Percentiles rank a stretch among this genome's conserved stretches.
These are phyloP conservation scores for Thymus mandschuricus DNA, from an alignment of 257 asterid species.

Conservation along the genomic window DNA sequence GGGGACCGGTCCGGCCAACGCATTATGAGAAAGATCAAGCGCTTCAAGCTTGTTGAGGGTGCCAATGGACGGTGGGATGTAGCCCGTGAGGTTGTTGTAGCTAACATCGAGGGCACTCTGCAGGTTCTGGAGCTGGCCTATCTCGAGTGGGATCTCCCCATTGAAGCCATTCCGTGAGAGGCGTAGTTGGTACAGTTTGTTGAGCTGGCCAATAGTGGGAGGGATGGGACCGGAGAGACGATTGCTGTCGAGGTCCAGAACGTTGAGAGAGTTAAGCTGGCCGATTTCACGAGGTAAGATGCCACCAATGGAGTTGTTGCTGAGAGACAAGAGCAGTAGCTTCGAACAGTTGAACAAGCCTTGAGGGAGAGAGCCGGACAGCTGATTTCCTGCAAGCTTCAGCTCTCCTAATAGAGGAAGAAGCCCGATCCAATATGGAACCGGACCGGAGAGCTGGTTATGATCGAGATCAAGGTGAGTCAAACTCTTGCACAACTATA, in stretches of 20 bases:
- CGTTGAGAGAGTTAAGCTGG: slow-evolving; percentile 66
- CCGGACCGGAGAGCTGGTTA: slow-evolving; percentile 64
- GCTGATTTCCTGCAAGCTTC: slow-evolving; percentile 65
- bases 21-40: slow-evolving; percentile 81
- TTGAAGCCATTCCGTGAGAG: slow-evolving; percentile 68
- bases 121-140: slow-evolving; percentile 74
- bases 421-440: slow-evolving; percentile 83
- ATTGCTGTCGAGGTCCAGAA: slow-evolving; percentile 69
- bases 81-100: slow-evolving; percentile 71
- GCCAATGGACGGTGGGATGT: slow-evolving; percentile 61
- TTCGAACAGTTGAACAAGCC: slow-evolving; percentile 76
- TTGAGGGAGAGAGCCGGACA: slow-evolving; percentile 64
- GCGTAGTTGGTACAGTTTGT: slow-evolving; percentile 72
- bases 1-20: slow-evolving; percentile 70
- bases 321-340: slow-evolving; percentile 61
- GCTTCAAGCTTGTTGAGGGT: slow-evolving; percentile 75
- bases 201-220: slow-evolving; percentile 58
- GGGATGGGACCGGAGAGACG: slow-evolving; percentile 77
- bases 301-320: slow-evolving; percentile 66
- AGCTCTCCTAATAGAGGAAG: slow-evolving; percentile 82
- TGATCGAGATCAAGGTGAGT: slow-evolving; percentile 82
- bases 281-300: slow-evolving; percentile 67
- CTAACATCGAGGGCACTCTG: slow-evolving; percentile 81
- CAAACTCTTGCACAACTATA: slow-evolving; percentile 65
- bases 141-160: slow-evolving; percentile 72